A percentile compares a stretch with the other conserved stretches of the same genome.
Evolutionary conservation across 1,284 basidiomycete genomes (phyloP).

Genomic region (Porogramme epimiltina): DNA sequence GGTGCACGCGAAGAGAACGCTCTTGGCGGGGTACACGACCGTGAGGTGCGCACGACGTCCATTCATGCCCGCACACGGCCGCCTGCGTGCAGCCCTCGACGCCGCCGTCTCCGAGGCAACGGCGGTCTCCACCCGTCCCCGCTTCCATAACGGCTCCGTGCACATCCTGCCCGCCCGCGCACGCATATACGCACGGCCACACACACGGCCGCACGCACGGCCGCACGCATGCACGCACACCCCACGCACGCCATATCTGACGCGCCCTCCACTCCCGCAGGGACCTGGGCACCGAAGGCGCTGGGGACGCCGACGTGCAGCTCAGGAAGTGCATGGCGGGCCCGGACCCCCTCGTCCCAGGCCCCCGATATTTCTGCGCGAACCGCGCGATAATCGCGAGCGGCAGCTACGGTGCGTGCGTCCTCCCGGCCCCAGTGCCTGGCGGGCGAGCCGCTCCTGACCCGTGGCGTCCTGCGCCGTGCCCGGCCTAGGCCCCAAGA

Average conservation of each 20-base stretch:
- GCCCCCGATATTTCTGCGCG: constrained; percentile 66
- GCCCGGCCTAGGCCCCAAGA: constrained; percentile 48
- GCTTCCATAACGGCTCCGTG: not conserved
- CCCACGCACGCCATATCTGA: constrained; percentile 1
- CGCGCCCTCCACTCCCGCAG: constrained; percentile 34
- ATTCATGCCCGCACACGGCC: too few relatives aligned
- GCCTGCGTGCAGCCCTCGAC: not conserved
- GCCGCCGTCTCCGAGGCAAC: not conserved
- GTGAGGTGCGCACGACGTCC: constrained; percentile 49
- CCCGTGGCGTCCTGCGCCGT: not conserved
- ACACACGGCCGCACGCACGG: too few relatives aligned
- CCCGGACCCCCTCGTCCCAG: constrained; percentile 52
- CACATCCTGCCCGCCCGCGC: too few relatives aligned
- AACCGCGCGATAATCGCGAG: constrained; percentile 64
- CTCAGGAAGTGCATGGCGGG: constrained; percentile 59
- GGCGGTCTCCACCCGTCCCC: not conserved
- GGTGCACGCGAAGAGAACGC: constrained; percentile 58
- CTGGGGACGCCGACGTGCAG: constrained; percentile 62
- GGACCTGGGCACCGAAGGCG: constrained; percentile 68
- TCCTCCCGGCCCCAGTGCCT: not conserved
- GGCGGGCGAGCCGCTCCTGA: not conserved
- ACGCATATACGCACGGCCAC: too few relatives aligned
- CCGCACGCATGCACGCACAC: too few relatives aligned
- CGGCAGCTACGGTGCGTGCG: constrained; percentile 56
- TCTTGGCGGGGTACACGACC: constrained; percentile 67